Conservation (phyloP, 352 stramenopile species). For the Plasmopara viticola region DNA sequence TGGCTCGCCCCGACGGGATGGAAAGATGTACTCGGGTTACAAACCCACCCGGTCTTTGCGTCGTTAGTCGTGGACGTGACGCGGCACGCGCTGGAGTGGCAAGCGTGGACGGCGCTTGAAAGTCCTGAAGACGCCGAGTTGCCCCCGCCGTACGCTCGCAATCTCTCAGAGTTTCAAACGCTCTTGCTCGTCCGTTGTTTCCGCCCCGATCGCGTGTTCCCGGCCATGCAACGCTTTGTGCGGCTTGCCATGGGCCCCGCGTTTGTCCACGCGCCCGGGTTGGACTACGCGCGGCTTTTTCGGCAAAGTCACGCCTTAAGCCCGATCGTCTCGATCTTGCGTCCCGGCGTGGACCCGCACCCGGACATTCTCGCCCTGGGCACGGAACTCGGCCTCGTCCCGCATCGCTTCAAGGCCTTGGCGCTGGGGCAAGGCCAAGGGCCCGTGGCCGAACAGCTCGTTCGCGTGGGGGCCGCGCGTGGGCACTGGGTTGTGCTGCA, state of each 20-base stretch:
- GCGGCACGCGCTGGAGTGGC: constrained; percentile 67
- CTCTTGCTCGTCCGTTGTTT: constrained; percentile 93
- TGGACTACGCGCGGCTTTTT: constrained; percentile 93
- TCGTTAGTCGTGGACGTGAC: constrained; percentile 48
- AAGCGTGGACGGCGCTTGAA: constrained; percentile 92
- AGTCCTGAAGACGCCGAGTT: constrained; percentile 78
- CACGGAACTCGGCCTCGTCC: constrained; percentile 88
- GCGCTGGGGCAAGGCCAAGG: constrained; percentile 92
- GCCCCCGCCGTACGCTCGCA: constrained; percentile 73
- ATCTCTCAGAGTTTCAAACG: constrained; percentile 83
- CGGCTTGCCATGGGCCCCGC: constrained; percentile 89
- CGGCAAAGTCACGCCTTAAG: constrained; percentile 76
- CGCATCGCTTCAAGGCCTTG: constrained; percentile 91
- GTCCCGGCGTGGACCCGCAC: constrained; percentile 90
- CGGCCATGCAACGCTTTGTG: constrained; percentile 94
- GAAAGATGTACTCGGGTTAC: constrained; percentile 90
- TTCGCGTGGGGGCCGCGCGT: constrained; percentile 82
- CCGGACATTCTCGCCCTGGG: constrained; percentile 91
- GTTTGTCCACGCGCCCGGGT: constrained; percentile 92
- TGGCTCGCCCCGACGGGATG: constrained; percentile 88
- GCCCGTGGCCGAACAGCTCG: constrained; percentile 90
- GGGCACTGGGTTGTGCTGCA: constrained; percentile 91
- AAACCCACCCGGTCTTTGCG: constrained; percentile 51
- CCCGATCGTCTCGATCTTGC: constrained; percentile 94
- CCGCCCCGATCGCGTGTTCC: constrained; percentile 93